Evolutionary conservation across 768 basidiomycete genomes (phyloP).

Genomic region (Russula sp.): DNA sequence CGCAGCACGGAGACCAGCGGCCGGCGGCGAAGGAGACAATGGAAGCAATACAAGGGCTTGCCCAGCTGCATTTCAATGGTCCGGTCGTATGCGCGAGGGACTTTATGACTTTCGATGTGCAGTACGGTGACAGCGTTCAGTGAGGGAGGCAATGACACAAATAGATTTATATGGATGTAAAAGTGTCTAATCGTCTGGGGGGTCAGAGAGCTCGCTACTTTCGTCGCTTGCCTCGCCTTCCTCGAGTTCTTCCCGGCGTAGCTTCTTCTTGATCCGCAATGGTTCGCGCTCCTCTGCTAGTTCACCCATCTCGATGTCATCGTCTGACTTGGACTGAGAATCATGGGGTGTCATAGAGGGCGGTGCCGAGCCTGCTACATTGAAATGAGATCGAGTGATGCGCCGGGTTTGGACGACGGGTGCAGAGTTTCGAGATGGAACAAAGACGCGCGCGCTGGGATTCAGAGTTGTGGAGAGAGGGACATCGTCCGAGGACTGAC

Average conservation of each 20-base stretch:
- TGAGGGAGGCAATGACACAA: conserved; percentile 7
- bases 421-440: conserved; percentile 30
- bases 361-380: conserved; percentile 20
- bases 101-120: conserved; percentile 63
- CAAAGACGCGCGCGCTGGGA: conserved; percentile 31
- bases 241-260: conserved; percentile 63
- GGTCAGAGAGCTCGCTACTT: conserved; percentile 72
- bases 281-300: conserved; percentile 65
- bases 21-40: conserved; percentile 43
- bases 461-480: conserved; percentile 31
- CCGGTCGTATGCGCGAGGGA: conserved; percentile 67
- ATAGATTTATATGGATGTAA: neutral
- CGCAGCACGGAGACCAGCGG: conserved; percentile 29
- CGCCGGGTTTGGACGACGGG: conserved; percentile 5
- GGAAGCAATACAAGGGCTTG: conserved; percentile 55
- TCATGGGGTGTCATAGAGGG: conserved; percentile 21
- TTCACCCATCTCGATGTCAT: conserved; percentile 92
- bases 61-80: conserved; percentile 47
- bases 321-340: conserved; percentile 28
- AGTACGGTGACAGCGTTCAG: conserved; percentile 27
- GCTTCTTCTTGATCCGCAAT: conserved; percentile 45
- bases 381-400: neutral
- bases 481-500: conserved; percentile 29
- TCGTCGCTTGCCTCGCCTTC: conserved; percentile 83
- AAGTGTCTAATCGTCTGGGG: conserved; percentile 47